Evolutionary conservation across 2,329 filamentous ascomycete species (phyloP).

Genomic region (Colletotrichum sp.): DNA sequence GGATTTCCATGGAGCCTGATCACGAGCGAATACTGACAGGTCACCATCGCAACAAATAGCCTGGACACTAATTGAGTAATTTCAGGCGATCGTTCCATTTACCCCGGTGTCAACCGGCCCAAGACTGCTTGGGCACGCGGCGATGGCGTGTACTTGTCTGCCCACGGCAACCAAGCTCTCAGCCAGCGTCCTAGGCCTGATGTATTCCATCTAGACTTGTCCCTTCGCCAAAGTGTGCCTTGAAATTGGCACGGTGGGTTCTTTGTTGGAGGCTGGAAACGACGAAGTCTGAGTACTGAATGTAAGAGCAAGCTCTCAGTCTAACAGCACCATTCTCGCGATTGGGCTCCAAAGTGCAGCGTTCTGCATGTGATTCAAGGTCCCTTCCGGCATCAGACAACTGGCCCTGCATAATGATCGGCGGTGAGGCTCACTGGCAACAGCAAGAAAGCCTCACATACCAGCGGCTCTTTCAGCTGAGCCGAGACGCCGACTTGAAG

Average conservation of each 20-base stretch:
- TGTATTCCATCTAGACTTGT: neutral
- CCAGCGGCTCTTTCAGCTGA: neutral
- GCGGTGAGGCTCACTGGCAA: neutral
- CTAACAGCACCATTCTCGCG: neutral
- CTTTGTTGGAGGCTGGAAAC: neutral
- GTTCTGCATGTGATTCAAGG: neutral
- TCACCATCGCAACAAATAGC: neutral
- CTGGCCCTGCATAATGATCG: neutral
- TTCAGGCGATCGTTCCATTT: neutral
- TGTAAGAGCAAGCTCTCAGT: accelerated
- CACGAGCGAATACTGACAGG: neutral
- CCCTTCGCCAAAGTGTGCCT: neutral
- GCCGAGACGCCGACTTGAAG: neutral
- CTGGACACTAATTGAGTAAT: neutral
- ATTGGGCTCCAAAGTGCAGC: neutral
- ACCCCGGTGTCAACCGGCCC: neutral
- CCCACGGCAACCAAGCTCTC: neutral
- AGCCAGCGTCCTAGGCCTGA: neutral
- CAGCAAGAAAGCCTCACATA: neutral
- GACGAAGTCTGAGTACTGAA: accelerated
- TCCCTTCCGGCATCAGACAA: neutral
- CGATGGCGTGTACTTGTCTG: neutral
- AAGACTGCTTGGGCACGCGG: neutral
- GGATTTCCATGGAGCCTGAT: neutral
- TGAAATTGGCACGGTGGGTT: neutral